A percentile compares a stretch with the other conserved stretches of the same genome.
Evolutionary conservation across 1,284 basidiomycete genomes (phyloP).

Genomic region (Apiotrichum gamsii): DNA sequence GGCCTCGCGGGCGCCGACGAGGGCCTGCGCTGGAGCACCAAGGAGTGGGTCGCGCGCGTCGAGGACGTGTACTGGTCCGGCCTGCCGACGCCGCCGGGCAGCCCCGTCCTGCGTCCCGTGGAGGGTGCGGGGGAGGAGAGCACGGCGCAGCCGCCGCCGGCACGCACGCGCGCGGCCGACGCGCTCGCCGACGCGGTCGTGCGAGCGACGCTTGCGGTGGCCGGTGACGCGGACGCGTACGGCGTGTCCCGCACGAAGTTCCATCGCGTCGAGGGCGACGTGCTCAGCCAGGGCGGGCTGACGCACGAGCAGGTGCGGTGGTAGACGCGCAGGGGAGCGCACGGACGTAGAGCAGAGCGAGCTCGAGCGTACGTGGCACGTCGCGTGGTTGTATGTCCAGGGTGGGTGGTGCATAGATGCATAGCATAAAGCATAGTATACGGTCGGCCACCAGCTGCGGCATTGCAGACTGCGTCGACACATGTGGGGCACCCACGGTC

Average conservation of each 20-base stretch:
- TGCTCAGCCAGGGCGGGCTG: conserved; percentile 53
- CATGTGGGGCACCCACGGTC: no score
- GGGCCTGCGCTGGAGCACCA: conserved; percentile 49
- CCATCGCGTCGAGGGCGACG: conserved; percentile 78
- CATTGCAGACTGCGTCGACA: no score
- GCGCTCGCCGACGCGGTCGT: conserved; percentile 51
- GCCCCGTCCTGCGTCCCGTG: conserved; percentile 32
- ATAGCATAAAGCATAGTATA: no score
- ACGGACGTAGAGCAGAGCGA: no score
- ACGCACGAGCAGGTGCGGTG: conserved; percentile 67
- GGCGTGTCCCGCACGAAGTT: conserved; percentile 68
- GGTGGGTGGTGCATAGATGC: no score
- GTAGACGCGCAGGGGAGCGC: no score
- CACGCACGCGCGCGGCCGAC: conserved; percentile 43
- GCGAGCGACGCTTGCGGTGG: conserved; percentile 47
- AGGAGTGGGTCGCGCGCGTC: conserved; percentile 69
- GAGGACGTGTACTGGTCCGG: conserved; percentile 68
- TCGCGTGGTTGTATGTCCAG: no score
- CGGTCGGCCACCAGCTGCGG: no score
- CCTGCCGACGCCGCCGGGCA: conserved; percentile 54
- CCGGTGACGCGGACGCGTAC: conserved; percentile 12
- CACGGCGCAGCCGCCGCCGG: conserved; percentile 1
- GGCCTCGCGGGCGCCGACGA: conserved; percentile 44
- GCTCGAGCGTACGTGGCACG: no score
- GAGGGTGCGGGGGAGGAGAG: conserved; percentile 3